Evolutionary conservation across 495 filamentous ascomycete genomes (phyloP).

Genomic region (Penicillium atrosanguineum): DNA sequence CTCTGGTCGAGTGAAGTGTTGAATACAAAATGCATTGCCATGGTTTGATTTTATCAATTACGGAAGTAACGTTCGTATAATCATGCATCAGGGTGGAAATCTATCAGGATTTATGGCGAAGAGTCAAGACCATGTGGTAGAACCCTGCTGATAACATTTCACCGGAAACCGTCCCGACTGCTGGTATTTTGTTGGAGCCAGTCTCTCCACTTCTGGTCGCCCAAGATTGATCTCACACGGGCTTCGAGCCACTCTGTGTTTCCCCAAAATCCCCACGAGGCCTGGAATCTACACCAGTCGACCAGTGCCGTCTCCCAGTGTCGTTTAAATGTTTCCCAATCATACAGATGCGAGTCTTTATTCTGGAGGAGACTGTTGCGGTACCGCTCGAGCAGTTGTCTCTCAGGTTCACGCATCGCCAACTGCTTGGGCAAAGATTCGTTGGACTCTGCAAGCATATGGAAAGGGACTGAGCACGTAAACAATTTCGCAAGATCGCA

Average conservation of each 20-base stretch:
- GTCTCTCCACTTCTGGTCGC: slow-evolving; percentile 27
- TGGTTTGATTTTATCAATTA: too few species aligned
- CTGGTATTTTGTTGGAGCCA: slow-evolving; percentile 20
- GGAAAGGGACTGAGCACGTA: slow-evolving; percentile 37
- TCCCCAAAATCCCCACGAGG: slow-evolving; percentile 44
- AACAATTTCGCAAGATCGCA: slow-evolving; percentile 43
- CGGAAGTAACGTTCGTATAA: too few species aligned
- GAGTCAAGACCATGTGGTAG: neutral
- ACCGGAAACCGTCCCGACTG: neutral
- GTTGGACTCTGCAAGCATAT: slow-evolving; percentile 26
- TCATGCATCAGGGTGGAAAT: too few species aligned
- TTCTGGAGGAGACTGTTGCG: slow-evolving; percentile 15
- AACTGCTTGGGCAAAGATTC: slow-evolving; percentile 26
- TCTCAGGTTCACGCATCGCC: slow-evolving; percentile 31
- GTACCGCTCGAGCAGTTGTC: slow-evolving; percentile 27
- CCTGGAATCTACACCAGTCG: slow-evolving; percentile 44
- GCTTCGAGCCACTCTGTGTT: slow-evolving; percentile 43
- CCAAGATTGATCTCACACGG: slow-evolving; percentile 35
- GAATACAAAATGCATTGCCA: too few species aligned
- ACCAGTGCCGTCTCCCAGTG: slow-evolving; percentile 43
- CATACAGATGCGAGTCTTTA: slow-evolving; percentile 14
- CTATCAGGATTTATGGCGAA: too few species aligned
- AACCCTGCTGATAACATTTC: neutral
- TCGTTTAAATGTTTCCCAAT: slow-evolving; percentile 28
- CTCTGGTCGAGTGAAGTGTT: too few species aligned